Evolutionary conservation across 2,329 filamentous ascomycete genomes (phyloP).

Genomic region (Colletotrichum cuscutae): DNA sequence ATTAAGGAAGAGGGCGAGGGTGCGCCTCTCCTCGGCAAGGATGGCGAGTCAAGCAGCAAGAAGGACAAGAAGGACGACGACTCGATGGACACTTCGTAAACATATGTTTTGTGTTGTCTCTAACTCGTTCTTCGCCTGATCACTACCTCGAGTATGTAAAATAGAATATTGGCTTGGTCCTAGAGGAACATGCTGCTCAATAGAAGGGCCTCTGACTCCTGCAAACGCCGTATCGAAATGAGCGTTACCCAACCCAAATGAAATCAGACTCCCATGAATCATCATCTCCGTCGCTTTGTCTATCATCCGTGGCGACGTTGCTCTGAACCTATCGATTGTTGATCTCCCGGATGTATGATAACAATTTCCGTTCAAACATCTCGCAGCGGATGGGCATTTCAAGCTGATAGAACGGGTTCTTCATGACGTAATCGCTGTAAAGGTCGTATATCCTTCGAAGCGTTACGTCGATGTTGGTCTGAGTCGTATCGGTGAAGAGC

Average conservation of each 20-base stretch:
- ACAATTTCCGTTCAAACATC: slow-evolving; percentile 88
- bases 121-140: slow-evolving; percentile 13
- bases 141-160: slow-evolving; percentile 31
- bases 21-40: slow-evolving; percentile 71
- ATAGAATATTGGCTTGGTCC: slow-evolving; percentile 33
- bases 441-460: slow-evolving; percentile 91
- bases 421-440: slow-evolving; percentile 98
- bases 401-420: slow-evolving; percentile 97
- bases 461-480: slow-evolving; percentile 86
- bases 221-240: slow-evolving; percentile 27
- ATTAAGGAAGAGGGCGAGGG: slow-evolving; percentile 84
- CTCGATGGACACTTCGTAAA: slow-evolving; percentile 90
- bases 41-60: slow-evolving; percentile 58
- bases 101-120: neutral
- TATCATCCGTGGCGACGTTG: neutral
- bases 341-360: slow-evolving; percentile 80
- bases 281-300: neutral
- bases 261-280: neutral
- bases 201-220: slow-evolving; percentile 30
- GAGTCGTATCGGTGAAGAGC: slow-evolving; percentile 90
- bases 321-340: slow-evolving; percentile 61
- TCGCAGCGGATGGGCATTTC: slow-evolving; percentile 98
- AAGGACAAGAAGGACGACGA: slow-evolving; percentile 64
- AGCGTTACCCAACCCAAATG: neutral
- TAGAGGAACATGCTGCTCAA: slow-evolving; percentile 28